Evolutionary conservation across 306 rosid species (phyloP), one percentile per base, ranked within the genome.

Genomic region (Vicia faba): DNA sequence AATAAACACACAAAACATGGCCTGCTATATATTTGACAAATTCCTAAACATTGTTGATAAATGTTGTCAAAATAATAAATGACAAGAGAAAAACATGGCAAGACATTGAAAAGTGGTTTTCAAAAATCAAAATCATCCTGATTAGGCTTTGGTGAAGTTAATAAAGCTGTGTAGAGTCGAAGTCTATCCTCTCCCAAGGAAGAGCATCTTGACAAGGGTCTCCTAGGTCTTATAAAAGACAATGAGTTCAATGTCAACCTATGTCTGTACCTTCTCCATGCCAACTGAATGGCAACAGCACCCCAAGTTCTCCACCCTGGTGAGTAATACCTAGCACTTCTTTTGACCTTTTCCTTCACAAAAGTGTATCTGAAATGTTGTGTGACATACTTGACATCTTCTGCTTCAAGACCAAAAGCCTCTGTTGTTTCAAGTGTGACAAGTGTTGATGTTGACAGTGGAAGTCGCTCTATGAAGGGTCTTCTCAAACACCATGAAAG

Each of bases 301-400:
- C 88, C 96, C 97, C 97, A 88, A 23, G 97, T 91, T 50, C 96
- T 79, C 97, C 97, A 91, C 0, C 97, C 97, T 0, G 96, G 97
- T 0, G 97, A 88, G 68, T 91, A 91, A 70, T 91, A 91, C 81
- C 95, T 79, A 0, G 97, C 97, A 28, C 96, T 86, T 40, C 97
- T 81, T 80, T 87, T 92, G 2, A 89, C 92, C 69, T 89, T 92
- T 68, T 92, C 96, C 39, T 84, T 92, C 39, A 89, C 90, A 39
- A 92, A 92, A 0, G 96, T 89, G 86, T 89, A 92, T 11, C 96
- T 83, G 20, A 92, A 92, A 78, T 92, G 98, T 31, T 92, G 96
- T 0, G 96, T 92, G 6, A 92, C 96, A 11, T 89, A 89, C 57
- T 89, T 92, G 2, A 92, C 95, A 6, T 92, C 96, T 48, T 84